Evolutionary conservation across 306 rosid species (phyloP).

Genomic region (Senna siamea): DNA sequence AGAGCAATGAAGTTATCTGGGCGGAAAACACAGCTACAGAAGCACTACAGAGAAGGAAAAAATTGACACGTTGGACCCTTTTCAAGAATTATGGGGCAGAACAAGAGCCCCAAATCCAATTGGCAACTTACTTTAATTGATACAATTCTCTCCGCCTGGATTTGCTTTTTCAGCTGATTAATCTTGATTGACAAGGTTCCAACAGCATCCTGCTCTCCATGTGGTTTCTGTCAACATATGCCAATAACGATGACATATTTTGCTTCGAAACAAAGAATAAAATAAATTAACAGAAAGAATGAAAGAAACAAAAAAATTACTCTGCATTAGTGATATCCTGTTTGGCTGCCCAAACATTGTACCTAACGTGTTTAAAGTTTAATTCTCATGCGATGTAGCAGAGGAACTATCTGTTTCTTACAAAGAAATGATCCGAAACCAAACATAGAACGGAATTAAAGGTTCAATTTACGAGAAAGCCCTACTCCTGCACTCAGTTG

Average conservation of each 20-base stretch:
- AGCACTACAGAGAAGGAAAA: not conserved
- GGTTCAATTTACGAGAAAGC: constrained; percentile 27
- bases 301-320: constrained; percentile 8
- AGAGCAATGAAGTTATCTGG: constrained; percentile 1
- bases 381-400: constrained; percentile 34
- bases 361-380: constrained; percentile 1
- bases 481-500: constrained; percentile 30
- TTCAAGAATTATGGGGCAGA: constrained; percentile 1
- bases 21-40: constrained; percentile 17
- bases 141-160: constrained; percentile 70
- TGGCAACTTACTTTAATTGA: constrained; percentile 55
- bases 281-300: not conserved
- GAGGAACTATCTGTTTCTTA: not conserved
- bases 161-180: constrained; percentile 72
- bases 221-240: constrained; percentile 45
- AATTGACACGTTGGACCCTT: not conserved
- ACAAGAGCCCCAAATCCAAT: constrained; percentile 8
- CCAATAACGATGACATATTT: not conserved
- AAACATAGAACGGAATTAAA: constrained; percentile 6
- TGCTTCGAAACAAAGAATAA: not conserved
- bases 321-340: not conserved
- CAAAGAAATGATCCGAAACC: not conserved
- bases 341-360: not conserved
- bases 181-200: constrained; percentile 66
- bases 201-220: constrained; percentile 52